A percentile compares a stretch with the other conserved stretches of the same genome.
phyloP scores from a whole-genome alignment of 2,329 filamentous ascomycete genomes.

The Colletotrichum sp. region DNA sequence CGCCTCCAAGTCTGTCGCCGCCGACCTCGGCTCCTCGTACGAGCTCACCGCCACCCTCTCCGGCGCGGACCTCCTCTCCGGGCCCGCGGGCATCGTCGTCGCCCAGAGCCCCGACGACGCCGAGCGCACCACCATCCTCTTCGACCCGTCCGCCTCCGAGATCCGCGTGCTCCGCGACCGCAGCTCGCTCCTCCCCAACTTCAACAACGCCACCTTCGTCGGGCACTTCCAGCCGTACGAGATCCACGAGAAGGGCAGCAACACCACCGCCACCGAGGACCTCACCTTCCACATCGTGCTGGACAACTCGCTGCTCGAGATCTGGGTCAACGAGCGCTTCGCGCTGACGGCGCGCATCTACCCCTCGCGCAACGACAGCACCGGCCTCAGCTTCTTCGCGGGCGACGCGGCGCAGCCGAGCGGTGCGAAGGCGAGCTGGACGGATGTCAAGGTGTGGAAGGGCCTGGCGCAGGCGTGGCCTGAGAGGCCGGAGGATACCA shows the following conservation, averaged over 20 bases:
- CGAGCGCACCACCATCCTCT: conserved; percentile 18
- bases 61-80: neutral
- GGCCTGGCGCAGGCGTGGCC: conserved; percentile 19
- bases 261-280: neutral
- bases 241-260: neutral
- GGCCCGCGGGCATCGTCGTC: conserved; percentile 13
- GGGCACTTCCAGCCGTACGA: conserved; percentile 20
- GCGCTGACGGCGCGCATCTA: conserved; percentile 21
- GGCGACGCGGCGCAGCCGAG: neutral
- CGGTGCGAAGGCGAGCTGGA: conserved; percentile 9
- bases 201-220: conserved; percentile 16
- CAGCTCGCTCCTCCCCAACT: conserved; percentile 21
- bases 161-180: conserved; percentile 15
- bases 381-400: conserved; percentile 18
- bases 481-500: conserved; percentile 17
- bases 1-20: neutral
- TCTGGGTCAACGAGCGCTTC: conserved; percentile 23
- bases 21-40: conserved; percentile 16
- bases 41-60: conserved; percentile 19
- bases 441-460: conserved; percentile 12
- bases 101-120: conserved; percentile 19
- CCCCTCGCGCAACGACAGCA: conserved; percentile 21
- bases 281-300: conserved; percentile 17
- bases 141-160: conserved; percentile 1
- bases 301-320: conserved; percentile 20